A percentile compares a stretch with the other conserved stretches of the same genome.
Conservation (phyloP, 2,329 filamentous ascomycete genomes). For the Calonectria multiphialidica region DNA sequence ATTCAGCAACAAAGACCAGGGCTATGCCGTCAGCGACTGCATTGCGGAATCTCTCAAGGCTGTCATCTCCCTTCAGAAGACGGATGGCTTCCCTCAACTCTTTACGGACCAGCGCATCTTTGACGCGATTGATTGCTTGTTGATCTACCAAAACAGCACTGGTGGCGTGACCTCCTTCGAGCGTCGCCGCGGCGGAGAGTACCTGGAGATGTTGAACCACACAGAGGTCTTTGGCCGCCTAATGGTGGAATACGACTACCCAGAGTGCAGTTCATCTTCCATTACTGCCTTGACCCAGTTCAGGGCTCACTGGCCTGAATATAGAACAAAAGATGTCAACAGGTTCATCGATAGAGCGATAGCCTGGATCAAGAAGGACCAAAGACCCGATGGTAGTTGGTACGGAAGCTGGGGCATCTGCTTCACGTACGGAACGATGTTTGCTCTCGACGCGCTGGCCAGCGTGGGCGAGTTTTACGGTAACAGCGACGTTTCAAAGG, state of each 20-base stretch:
- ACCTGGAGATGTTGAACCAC: slow-evolving; percentile 87
- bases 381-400: slow-evolving; percentile 89
- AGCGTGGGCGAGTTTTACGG: slow-evolving; percentile 84
- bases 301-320: slow-evolving; percentile 81
- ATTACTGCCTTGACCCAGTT: slow-evolving; percentile 89
- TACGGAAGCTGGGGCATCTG: slow-evolving; percentile 98
- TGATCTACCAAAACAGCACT: slow-evolving; percentile 91
- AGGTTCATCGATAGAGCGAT: slow-evolving; percentile 79
- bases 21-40: slow-evolving; percentile 95
- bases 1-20: slow-evolving; percentile 91
- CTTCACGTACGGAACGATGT: slow-evolving; percentile 97
- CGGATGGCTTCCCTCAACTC: slow-evolving; percentile 77
- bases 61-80: slow-evolving; percentile 84
- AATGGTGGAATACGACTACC: slow-evolving; percentile 98
- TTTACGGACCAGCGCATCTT: slow-evolving; percentile 83
- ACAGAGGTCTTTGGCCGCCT: slow-evolving; percentile 96
- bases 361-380: slow-evolving; percentile 82
- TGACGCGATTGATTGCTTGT: slow-evolving; percentile 88
- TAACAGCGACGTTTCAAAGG: slow-evolving; percentile 76
- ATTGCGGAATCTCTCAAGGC: slow-evolving; percentile 90
- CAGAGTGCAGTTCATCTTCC: slow-evolving; percentile 95
- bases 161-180: slow-evolving; percentile 96
- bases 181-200: slow-evolving; percentile 79
- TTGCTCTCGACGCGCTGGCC: slow-evolving; percentile 87
- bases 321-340: slow-evolving; percentile 80